phyloP scores from a whole-genome alignment of 495 filamentous ascomycete species.

The Astrothelium subdiscretum region DNA sequence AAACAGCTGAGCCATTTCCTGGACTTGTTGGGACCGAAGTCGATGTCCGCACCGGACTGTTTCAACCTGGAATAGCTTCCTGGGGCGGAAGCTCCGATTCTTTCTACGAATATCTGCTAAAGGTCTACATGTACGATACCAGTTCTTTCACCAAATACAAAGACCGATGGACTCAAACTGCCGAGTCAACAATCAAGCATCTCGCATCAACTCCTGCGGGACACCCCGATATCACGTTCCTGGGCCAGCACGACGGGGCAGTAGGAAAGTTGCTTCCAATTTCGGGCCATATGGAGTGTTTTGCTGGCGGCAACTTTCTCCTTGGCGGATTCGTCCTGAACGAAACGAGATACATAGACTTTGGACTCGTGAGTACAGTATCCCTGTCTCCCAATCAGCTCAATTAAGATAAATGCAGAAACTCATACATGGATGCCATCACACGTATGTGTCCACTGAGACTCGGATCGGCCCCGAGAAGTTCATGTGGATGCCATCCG shows the following conservation, averaged over 20 bases:
- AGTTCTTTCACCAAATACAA: slow-evolving; percentile 3
- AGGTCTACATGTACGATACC: slow-evolving; percentile 13
- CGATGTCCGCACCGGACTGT: not conserved
- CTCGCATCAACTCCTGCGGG: slow-evolving; percentile 56
- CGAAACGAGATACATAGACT: slow-evolving; percentile 52
- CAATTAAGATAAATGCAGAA: not conserved
- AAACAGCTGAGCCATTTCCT: slow-evolving; percentile 5
- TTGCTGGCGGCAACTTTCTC: slow-evolving; percentile 77
- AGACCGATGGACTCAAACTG: slow-evolving; percentile 57
- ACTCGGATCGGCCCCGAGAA: not conserved
- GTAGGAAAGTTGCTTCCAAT: slow-evolving; percentile 32
- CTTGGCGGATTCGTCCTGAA: slow-evolving; percentile 62
- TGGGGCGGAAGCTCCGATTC: slow-evolving; percentile 4
- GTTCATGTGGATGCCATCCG: not conserved
- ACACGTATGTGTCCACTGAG: not conserved
- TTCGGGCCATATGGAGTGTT: slow-evolving; percentile 52
- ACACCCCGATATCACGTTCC: slow-evolving; percentile 63
- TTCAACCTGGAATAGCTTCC: not conserved
- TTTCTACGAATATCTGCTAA: slow-evolving; percentile 16
- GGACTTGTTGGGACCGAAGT: slow-evolving; percentile 5
- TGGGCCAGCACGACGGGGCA: slow-evolving; percentile 47
- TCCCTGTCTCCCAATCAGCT: not conserved
- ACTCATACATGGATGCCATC: not conserved
- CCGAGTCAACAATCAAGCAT: slow-evolving; percentile 62
- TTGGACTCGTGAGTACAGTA: slow-evolving; percentile 42